These are phyloP conservation scores for Agroathelia rolfsii DNA, from an alignment of 1,284 basidiomycete species.

Conservation along the genomic window DNA sequence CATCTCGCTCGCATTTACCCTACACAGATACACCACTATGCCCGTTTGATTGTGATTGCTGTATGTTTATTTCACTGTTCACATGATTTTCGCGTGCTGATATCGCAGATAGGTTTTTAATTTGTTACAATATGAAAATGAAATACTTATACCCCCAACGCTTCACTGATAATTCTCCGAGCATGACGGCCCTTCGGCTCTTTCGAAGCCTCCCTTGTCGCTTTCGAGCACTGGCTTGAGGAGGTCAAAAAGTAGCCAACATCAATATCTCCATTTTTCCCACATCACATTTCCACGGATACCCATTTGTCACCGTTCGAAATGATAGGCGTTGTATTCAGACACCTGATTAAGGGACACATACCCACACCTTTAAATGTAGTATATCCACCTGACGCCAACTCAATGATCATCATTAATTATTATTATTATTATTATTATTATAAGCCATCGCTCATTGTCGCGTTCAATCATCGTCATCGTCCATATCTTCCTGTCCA, in stretches of 20 bases:
- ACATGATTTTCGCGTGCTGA: slow-evolving; percentile 1
- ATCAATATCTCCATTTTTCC: slow-evolving; percentile 22
- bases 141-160: too few relatives aligned
- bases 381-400: too few relatives aligned
- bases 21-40: slow-evolving; percentile 54
- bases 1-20: slow-evolving; percentile 15
- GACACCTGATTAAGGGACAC: slow-evolving; percentile 11
- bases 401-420: too few relatives aligned
- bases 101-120: slow-evolving; percentile 36
- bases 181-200: too few relatives aligned
- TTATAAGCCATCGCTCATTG: too few relatives aligned
- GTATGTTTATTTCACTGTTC: slow-evolving; percentile 37
- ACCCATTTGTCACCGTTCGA: slow-evolving; percentile 11
- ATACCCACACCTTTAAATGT: too few relatives aligned
- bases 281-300: slow-evolving; percentile 11
- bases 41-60: slow-evolving; percentile 80
- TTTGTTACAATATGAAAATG: too few relatives aligned
- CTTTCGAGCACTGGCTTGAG: slow-evolving; percentile 28
- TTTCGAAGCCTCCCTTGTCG: slow-evolving; percentile 54
- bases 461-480: slow-evolving; percentile 12
- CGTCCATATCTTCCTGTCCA: slow-evolving; percentile 50
- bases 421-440: too few relatives aligned
- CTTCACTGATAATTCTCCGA: too few relatives aligned
- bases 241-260: slow-evolving; percentile 63
- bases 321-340: too few relatives aligned